A percentile compares a stretch with the other conserved stretches of the same genome.
These are phyloP conservation scores for Malus domestica DNA, from an alignment of 306 rosid genomes.

Conservation along the genomic window DNA sequence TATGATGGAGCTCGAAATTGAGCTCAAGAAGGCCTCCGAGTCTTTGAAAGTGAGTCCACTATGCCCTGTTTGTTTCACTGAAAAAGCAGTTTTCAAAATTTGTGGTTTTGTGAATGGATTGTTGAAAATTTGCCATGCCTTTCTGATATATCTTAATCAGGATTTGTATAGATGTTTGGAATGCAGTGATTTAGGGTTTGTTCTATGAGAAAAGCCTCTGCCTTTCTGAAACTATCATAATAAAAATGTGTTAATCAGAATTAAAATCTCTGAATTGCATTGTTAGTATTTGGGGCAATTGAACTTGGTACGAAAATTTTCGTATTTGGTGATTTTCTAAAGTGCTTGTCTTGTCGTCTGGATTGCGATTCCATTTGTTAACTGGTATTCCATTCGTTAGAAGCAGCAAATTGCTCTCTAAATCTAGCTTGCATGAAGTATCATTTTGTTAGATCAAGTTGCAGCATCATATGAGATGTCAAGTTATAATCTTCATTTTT, in stretches of 20 bases:
- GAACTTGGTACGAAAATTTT: not conserved
- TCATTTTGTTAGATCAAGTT: not conserved
- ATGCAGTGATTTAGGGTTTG: not conserved
- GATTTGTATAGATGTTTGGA: not conserved
- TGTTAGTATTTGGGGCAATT: not conserved
- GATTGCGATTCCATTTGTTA: too few relatives aligned
- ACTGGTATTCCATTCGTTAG: too few relatives aligned
- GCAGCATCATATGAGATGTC: not conserved
- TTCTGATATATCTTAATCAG: not conserved
- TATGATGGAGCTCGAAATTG: constrained; percentile 91
- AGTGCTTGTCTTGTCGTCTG: too few relatives aligned
- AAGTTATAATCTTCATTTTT: not conserved
- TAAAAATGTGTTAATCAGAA: not conserved
- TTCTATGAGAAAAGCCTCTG: not conserved
- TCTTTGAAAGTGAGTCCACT: constrained; percentile 55
- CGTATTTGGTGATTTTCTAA: not conserved
- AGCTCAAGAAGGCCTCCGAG: constrained; percentile 91
- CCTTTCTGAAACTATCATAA: not conserved
- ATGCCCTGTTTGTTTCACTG: not conserved
- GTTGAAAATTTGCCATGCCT: not conserved
- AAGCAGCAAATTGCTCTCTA: too few relatives aligned
- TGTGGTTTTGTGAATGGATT: not conserved
- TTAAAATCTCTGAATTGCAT: not conserved
- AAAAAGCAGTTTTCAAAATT: not conserved
- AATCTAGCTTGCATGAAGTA: not conserved